Base-by-base conservation (phyloP, 495 filamentous ascomycete species). In the Amphirosellinia nigrospora region DNA sequence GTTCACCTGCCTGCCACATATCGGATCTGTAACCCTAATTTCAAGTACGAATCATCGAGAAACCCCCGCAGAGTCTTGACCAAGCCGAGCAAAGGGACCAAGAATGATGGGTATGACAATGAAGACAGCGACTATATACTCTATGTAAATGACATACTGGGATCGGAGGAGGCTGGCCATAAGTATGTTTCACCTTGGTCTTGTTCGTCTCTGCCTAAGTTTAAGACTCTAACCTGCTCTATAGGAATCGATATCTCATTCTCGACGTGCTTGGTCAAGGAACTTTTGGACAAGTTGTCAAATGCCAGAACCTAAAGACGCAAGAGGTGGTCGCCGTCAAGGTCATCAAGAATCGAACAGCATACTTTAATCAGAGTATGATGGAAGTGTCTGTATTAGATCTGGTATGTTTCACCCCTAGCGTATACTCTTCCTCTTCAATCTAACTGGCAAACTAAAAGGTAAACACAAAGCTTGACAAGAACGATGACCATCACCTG, bases 361-460 rank as follows among this genome's bases (percentile, higher is more conserved):
- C 96, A 21, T 99, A 99, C 76, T 99, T 99, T 85, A 99, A 99
- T 76, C 96, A 99, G 80, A 99, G 96, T 79, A 99, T 99, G 96
- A 99, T 99, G 96, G 96, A 99, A 75, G 96, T 99, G 34, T 99
- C 96, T 9, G 96, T 99, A 9, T 83, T 99, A 36, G 96, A 99
- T 80, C 78, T 99, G 86, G 94, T 98, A 87, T 69, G 90, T 36
- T 28, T 71, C 58, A 21, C 23, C 39, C 23, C 13, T 38, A 3
- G 11, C 0, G 23, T 30, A 55, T 26, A 58, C 46, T 19, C 8
- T 4, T 15, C 10, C 10, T 43, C n/a, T 46, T 5, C 15, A 56
- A 43, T n/a, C 60, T 56, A 36, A 70, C 50, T 15, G n/a, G n/a
- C 38, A n/a, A 11, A 39, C 80, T n/a, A n/a, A n/a, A n/a, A 97